Base-by-base conservation (phyloP, 2,329 filamentous ascomycete species). In the Xylaria sp. region DNA sequence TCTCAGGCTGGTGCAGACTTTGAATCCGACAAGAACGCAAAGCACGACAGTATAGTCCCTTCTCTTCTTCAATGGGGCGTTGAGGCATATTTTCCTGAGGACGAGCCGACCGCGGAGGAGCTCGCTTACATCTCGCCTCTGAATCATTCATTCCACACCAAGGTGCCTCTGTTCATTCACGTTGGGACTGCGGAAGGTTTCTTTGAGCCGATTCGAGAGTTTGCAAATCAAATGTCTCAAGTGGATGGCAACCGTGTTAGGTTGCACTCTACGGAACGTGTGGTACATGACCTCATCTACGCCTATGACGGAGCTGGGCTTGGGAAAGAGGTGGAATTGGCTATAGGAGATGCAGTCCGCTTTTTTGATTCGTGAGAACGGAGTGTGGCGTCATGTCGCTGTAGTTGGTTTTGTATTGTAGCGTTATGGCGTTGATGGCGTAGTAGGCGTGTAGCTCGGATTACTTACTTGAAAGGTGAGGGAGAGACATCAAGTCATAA, bases 71-170 rank as follows among this genome's bases (percentile, higher is more conserved):
- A 72, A 20, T 73, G 63, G 72, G 72, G 67, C 15, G 69, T 50
- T 1, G 56, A 70, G n/a, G 52, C 63, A 10, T 73, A 73, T 37
- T 31, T 60, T 10, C 71, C 69, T 1, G 23, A 66, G 20, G 54
- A 37, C 6, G 12, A 66, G 25, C 62, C 41, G 2, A 63, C 59
- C 8, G 8, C 64, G 20, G 68, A 71, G 46, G 58, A 72, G 12
- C 57, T 66, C 23, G 68, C 61, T 12, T 72, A 72, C 23, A 72
- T 74, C 37, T 72, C 71, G 0, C 71, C 72, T 1, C 13, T 74
- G 10, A 23, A 73, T 25, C 69, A 70, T 39, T 65, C 67, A 1
- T 74, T 70, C 52, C 41, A 18, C 8, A 66, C 56, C 1, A 64
- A 39, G 2, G 65, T 66, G 2, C 71, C 72, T 7, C 28, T 72